A percentile compares a stretch with the other conserved stretches of the same genome.
Conservation (phyloP, 306 rosid genomes). For the Trifolium fragiferum region DNA sequence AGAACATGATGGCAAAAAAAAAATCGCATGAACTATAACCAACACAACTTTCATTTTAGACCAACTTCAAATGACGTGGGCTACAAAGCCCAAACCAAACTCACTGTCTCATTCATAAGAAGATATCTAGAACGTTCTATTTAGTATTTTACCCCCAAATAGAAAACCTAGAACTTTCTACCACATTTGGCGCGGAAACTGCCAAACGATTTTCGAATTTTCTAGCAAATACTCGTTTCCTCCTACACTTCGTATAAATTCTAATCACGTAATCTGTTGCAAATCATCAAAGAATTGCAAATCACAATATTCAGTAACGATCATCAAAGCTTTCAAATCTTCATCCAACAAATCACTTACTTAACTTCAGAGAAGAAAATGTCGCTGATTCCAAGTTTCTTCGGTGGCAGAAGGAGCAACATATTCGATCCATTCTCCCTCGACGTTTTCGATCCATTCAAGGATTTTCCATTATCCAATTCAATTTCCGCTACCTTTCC, state of each 20-base stretch:
- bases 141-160: neutral
- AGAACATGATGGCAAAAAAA: too few relatives aligned
- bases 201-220: neutral
- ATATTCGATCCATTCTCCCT: constrained; percentile 45
- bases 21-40: too few relatives aligned
- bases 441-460: constrained; percentile 48
- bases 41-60: too few relatives aligned
- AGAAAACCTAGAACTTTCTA: neutral
- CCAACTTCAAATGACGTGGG: neutral
- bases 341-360: neutral
- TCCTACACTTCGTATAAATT: neutral
- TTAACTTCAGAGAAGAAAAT: neutral
- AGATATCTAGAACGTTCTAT: neutral
- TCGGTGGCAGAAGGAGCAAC: constrained; percentile 45
- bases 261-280: neutral
- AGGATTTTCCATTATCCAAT: constrained; percentile 29
- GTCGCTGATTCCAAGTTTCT: constrained; percentile 50
- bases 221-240: neutral
- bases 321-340: too few relatives aligned
- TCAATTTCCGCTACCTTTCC: constrained; percentile 21
- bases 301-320: neutral
- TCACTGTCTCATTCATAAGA: neutral
- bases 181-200: neutral
- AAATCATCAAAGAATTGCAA: neutral
- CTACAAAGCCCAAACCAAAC: neutral